Evolutionary conservation across 73 alveolate genomes (phyloP).

Genomic region (Tetrahymena thermophila): DNA sequence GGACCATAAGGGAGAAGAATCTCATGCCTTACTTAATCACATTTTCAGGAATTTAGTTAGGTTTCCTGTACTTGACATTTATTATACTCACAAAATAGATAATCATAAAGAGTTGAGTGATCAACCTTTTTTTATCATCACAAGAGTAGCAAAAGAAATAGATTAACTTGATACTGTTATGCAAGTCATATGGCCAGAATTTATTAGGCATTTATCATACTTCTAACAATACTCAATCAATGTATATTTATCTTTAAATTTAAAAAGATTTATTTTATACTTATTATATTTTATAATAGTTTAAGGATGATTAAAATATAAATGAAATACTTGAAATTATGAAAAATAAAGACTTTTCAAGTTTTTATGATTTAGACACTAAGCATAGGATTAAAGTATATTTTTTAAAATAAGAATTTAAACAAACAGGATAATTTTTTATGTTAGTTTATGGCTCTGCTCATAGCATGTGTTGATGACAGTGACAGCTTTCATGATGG

Average conservation of each 20-base stretch:
- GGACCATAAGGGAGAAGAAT: not conserved
- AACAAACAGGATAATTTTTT: not conserved
- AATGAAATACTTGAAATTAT: not conserved
- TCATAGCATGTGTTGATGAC: not conserved
- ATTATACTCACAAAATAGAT: not conserved
- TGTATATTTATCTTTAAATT: not conserved
- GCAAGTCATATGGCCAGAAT: constrained; percentile 1
- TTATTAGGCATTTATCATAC: not conserved
- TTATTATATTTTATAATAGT: not conserved
- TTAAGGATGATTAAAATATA: not conserved
- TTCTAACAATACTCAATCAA: not conserved
- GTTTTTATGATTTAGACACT: not conserved
- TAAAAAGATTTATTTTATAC: not conserved
- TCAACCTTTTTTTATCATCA: not conserved
- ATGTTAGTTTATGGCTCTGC: not conserved
- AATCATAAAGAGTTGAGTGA: not conserved
- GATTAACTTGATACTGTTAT: not conserved
- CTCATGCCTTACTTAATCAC: not conserved
- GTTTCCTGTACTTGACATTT: not conserved
- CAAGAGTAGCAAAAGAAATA: not conserved
- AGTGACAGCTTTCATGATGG: not conserved
- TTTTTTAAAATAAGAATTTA: not conserved
- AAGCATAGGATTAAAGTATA: not conserved
- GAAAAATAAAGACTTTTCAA: not conserved
- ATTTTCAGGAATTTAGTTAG: not conserved